Conservation (phyloP, 23 red algal species). For the Gracilaria gracilis region DNA sequence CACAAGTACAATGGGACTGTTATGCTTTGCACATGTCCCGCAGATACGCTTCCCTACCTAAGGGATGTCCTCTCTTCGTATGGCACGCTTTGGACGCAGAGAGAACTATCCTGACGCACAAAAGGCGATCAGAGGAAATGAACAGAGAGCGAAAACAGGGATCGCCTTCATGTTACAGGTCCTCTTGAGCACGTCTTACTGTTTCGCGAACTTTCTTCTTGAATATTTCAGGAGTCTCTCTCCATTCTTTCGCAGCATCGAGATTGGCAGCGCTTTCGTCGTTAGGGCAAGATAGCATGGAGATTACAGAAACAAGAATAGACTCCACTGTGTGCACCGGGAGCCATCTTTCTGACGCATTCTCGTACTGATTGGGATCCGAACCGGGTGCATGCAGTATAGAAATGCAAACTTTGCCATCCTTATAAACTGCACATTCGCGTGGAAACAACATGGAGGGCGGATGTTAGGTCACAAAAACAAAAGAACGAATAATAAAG, state of each 20-base stretch:
- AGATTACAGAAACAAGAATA: constrained; percentile 95
- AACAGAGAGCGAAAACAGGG: neutral
- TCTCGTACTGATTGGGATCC: constrained; percentile 96
- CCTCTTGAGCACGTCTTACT: constrained; percentile 90
- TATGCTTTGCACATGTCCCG: neutral
- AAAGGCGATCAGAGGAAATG: constrained; percentile 5
- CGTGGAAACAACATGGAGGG: neutral
- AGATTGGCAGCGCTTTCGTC: constrained; percentile 97
- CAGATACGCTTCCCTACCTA: constrained; percentile 20
- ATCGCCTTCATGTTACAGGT: constrained; percentile 40
- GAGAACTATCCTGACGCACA: constrained; percentile 14
- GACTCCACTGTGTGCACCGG: constrained; percentile 99
- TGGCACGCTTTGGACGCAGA: neutral
- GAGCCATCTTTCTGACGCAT: constrained; percentile 93
- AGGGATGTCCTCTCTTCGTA: constrained; percentile 8
- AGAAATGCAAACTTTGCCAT: constrained; percentile 96
- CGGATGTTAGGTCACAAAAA: neutral
- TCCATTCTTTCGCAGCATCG: constrained; percentile 98
- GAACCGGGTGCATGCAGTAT: constrained; percentile 97
- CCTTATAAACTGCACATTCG: constrained; percentile 80
- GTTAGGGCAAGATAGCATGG: constrained; percentile 95
- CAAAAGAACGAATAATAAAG: neutral
- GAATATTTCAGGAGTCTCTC: constrained; percentile 90
- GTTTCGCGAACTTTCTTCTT: constrained; percentile 91
- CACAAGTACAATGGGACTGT: constrained; percentile 37